Conservation (phyloP, 2,329 filamentous ascomycete species). For the Madurella fahalii region DNA sequence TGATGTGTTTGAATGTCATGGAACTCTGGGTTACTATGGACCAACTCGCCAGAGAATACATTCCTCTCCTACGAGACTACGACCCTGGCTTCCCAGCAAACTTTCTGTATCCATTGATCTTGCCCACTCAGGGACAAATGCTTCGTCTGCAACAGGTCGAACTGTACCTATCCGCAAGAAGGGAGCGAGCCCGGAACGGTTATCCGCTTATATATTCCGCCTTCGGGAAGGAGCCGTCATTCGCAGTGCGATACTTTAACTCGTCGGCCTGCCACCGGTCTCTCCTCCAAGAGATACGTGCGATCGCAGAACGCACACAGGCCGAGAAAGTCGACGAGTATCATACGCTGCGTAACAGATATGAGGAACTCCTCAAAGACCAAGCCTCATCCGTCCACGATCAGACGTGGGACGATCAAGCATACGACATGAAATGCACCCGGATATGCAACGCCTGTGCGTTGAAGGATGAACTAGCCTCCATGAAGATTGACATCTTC, state of each 20-base stretch:
- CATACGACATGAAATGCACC: neutral
- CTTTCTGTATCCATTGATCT: conserved; percentile 10
- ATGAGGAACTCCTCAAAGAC: neutral
- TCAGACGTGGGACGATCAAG: neutral
- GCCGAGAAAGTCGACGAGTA: conserved; percentile 7
- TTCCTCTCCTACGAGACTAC: conserved; percentile 18
- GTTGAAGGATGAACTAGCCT: neutral
- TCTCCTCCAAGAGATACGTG: conserved; percentile 4
- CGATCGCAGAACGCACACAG: neutral
- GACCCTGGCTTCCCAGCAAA: conserved; percentile 13
- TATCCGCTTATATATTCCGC: conserved; percentile 9
- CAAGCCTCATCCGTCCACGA: neutral
- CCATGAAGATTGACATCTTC: conserved; percentile 2
- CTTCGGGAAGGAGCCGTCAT: conserved; percentile 11
- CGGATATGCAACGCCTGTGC: neutral
- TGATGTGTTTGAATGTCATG: conserved; percentile 20
- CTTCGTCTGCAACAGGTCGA: conserved; percentile 9
- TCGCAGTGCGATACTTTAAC: conserved; percentile 18
- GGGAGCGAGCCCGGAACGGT: neutral
- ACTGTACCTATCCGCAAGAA: conserved; percentile 9
- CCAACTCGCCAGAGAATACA: conserved; percentile 11
- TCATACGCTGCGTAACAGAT: neutral
- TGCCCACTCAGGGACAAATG: conserved; percentile 14
- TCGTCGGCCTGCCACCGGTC: conserved; percentile 8
- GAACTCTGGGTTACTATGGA: conserved; percentile 22